Conservation (phyloP, 2,329 filamentous ascomycete species). For the Botrytis cinerea region DNA sequence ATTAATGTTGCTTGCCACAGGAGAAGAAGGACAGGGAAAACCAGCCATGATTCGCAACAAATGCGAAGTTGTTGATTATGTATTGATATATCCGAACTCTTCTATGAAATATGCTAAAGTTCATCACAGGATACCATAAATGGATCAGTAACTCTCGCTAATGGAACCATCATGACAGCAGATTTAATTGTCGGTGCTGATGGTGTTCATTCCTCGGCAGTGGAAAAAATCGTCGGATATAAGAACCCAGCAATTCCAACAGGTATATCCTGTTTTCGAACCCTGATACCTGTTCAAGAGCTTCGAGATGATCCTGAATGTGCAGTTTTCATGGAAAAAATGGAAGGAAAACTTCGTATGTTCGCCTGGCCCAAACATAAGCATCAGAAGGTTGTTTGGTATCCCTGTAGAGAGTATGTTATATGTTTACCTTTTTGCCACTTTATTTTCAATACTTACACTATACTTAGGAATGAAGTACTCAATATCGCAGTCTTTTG, state of each 20-base stretch:
- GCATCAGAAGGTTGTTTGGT: slow-evolving; percentile 49
- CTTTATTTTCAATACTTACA: slow-evolving; percentile 21
- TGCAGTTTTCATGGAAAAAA: slow-evolving; percentile 38
- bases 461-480: slow-evolving; percentile 26
- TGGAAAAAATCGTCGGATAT: not conserved
- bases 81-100: not conserved
- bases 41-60: slow-evolving; percentile 44
- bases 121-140: slow-evolving; percentile 24
- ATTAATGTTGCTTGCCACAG: slow-evolving; percentile 51
- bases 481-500: slow-evolving; percentile 29
- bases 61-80: slow-evolving; percentile 44
- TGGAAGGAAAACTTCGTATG: slow-evolving; percentile 36
- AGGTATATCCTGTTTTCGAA: slow-evolving; percentile 34
- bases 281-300: slow-evolving; percentile 31
- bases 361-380: slow-evolving; percentile 45
- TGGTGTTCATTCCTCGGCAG: slow-evolving; percentile 45
- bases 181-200: slow-evolving; percentile 59
- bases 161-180: slow-evolving; percentile 47
- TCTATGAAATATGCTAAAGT: not conserved
- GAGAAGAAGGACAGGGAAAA: slow-evolving; percentile 43
- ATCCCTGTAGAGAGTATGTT: slow-evolving; percentile 50
- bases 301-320: slow-evolving; percentile 43
- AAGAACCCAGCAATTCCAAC: slow-evolving; percentile 22
- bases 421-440: slow-evolving; percentile 44
- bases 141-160: slow-evolving; percentile 48